A percentile compares a stretch with the other conserved stretches of the same genome.
Evolutionary conservation across 768 basidiomycete species (phyloP).

Genomic region (Suillus placidus): DNA sequence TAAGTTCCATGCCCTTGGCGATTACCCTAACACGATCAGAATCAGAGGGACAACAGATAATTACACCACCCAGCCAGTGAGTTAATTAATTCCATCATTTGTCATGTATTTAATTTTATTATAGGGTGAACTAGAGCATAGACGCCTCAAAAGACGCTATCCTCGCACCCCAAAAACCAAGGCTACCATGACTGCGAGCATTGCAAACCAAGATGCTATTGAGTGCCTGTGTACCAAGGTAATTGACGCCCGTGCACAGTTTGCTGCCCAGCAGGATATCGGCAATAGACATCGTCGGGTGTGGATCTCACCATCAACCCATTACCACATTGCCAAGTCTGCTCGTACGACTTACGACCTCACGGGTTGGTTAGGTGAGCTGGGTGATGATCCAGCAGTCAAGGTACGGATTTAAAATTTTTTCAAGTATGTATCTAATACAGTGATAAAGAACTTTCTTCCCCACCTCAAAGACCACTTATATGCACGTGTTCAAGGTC

Average conservation of each 20-base stretch:
- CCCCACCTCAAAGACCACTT: conserved; percentile 13
- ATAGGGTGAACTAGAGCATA: conserved; percentile 42
- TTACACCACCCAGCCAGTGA: conserved; percentile 24
- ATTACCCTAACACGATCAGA: conserved; percentile 14
- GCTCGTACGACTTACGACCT: conserved; percentile 14
- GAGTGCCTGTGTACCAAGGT: conserved; percentile 22
- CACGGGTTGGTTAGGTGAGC: conserved; percentile 14
- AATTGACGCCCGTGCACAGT: conserved; percentile 4
- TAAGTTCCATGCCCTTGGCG: conserved; percentile 14
- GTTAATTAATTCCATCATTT: neutral
- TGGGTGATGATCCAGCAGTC: conserved; percentile 30
- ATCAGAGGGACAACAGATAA: conserved; percentile 37
- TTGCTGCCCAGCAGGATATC: neutral
- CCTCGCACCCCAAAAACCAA: conserved; percentile 36
- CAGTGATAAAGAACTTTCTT: conserved; percentile 32
- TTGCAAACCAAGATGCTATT: conserved; percentile 27
- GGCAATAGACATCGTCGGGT: neutral
- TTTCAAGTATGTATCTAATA: neutral
- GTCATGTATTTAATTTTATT: neutral
- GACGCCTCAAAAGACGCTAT: conserved; percentile 39
- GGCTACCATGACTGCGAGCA: conserved; percentile 24
- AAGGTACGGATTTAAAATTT: conserved; percentile 3
- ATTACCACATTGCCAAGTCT: conserved; percentile 26
- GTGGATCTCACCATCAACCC: conserved; percentile 10
- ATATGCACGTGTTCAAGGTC: neutral